Evolutionary conservation across 179 eudicot species (phyloP), one percentile per base, ranked within the genome.

Genomic region (Dionaea muscipula): DNA sequence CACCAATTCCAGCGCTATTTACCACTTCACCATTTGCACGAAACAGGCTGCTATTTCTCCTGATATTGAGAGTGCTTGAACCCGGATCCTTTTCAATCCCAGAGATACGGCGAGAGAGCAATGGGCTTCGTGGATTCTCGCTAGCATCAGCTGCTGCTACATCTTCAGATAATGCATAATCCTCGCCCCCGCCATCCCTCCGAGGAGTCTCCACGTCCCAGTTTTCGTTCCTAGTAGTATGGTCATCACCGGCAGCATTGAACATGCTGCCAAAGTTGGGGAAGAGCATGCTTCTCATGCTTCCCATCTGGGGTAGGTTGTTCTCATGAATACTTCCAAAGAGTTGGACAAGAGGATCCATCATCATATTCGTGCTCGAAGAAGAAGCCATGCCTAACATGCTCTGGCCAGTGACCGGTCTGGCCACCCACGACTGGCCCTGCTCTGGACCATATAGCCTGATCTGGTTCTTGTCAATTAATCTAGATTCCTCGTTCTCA

Each of bases 241-340:
- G 47, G 3, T 62, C 74, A 22, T 38, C 57, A 33, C 53, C 54
- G 21, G 69, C 55, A 51, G 69, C 55, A 51, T 53, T 65, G 60
- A 72, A 72, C 80, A 75, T 75, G 67, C 80, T 75, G 27, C 77
- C 77, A 40, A 75, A 68, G 68, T 65, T 75, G 7, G 80, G 77
- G 52, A 72, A 72, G 21, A 72, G 27, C 20, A 72, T 66, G 57
- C 79, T 68, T 14, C 76, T 27, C 74, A 75, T 75, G 69, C 77
- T 72, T n/a, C 77, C 80, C 14, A 66, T 33, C 35, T 66, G 63
- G n/a, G 73, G 72, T 4, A 72, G 15, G 47, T 70, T 65, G 47
- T 70, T 65, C 55, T 75, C 80, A 22, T 75, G 80, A 25, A 75
- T 72, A 23, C 80, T 75, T 1, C 77, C 80, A 59, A 75, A 75